Evolutionary conservation across 345 rosid genomes (phyloP), one percentile per base, ranked within the genome.

Genomic region (Boechera stricta): DNA sequence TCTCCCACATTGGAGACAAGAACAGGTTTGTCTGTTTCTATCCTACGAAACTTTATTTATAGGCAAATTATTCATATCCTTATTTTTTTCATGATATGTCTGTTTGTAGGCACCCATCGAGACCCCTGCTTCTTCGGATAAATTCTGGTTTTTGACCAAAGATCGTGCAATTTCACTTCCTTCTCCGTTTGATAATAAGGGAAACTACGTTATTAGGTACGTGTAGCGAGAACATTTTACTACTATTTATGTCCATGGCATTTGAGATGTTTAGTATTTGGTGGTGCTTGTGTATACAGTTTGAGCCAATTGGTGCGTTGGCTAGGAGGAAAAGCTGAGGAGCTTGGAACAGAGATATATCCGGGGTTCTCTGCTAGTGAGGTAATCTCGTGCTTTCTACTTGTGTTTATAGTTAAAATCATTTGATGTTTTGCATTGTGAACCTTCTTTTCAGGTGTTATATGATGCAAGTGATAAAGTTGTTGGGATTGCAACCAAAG

Each of bases 351-450:
- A 28, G 98, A 94, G 83, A 92, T 94, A 77, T 94, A 94, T 86
- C 98, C 98, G 1, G 97, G 98, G 4, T 90, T 94, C 83, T 88
- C 98, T 63, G 97, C 97, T 56, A 81, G 90, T 76, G 98, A 94
- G 96, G 98, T 94, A 45, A 79, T 58, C 42, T 66, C 6, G 4
- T 75, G 31, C 31, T 65, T 64, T 66, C 36, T 66, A 21, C 26
- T 64, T 6, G 11, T 64, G 47, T 68, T 42, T 31, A 4, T 13
- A n/a, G 5, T 42, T 44, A 7, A 32, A 78, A 47, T 15, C 60
- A 38, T 53, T 65, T 39, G 49, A 80, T 67, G 21, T 54, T 68
- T 80, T 4, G 33, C 41, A 63, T 74, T 51, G 64, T 7, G 32
- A 18, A 66, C 36, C 15, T 57, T 74, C 48, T 61, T 80, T 69